Base-by-base conservation (phyloP, 768 basidiomycete genomes). In the Gymnopilus dilepis region DNA sequence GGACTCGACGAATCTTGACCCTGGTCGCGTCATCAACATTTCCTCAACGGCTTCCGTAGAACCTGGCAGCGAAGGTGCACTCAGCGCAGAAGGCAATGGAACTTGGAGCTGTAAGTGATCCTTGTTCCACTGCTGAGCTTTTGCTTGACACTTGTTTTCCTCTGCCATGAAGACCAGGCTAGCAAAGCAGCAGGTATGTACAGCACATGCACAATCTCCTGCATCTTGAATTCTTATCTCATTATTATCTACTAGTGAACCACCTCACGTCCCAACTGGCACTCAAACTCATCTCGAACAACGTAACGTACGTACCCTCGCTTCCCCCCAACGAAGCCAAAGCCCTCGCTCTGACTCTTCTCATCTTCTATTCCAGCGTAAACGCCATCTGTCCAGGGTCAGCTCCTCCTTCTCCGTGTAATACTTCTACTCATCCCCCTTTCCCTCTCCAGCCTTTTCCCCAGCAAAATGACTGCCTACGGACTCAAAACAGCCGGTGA, bases 341-440 rank as follows among this genome's bases (percentile, higher is more conserved):
- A 2, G 34, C 15, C 17, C 38, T 40, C 30, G 37, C 26, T 30
- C 30, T 24, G 34, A 19, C 19, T 7, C 15, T 19, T 34, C 9
- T 40, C 34, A 37, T 37, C 34, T 28, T 45, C 43, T 6, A 21
- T 30, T n/a, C 6, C 63, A 92, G 90, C 57, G 91, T 94, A 4
- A 95, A 95, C 65, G 91, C 92, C 2, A 92, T 94, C 54, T 83
- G 88, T 41, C 92, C 92, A 0, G 92, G 92, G 91, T 91, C 71
- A 51, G 76, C 42, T 28, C 24, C 13, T 26, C 40, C 28, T 15
- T 26, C 33, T 22, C 8, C 50, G 19, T 51, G 24, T 6, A 34
- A 15, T 9, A 22, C 26, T 13, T 21, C 26, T 12, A 26, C 30
- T 55, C 26, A 41, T 51, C 9, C 15, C 12, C 11, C 24, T 26